Evolutionary conservation across 108 stramenopile genomes (phyloP).

Genomic region (Halocafeteria seosinensis): DNA sequence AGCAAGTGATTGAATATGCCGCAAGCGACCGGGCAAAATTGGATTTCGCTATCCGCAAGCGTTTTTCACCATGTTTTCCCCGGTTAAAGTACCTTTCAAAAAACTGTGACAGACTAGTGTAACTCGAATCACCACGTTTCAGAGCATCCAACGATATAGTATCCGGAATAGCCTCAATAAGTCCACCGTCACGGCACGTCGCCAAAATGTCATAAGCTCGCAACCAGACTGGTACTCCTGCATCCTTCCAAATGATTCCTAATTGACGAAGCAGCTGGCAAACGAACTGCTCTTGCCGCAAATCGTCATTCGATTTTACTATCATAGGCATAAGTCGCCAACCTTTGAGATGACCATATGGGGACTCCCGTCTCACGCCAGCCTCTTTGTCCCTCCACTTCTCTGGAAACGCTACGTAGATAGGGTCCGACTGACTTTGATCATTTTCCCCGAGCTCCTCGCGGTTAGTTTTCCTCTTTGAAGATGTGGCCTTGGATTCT

Average conservation of each 20-base stretch:
- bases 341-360: conserved; percentile 47
- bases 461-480: too few species aligned
- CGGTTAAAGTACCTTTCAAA: conserved; percentile 58
- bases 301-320: conserved; percentile 58
- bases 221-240: conserved; percentile 62
- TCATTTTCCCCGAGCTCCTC: neutral
- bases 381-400: conserved; percentile 76
- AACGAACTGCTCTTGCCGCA: conserved; percentile 50
- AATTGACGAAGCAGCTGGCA: conserved; percentile 78
- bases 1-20: conserved; percentile 83
- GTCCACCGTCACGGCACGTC: conserved; percentile 63
- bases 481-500: too few species aligned
- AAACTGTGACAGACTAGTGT: conserved; percentile 56
- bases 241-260: conserved; percentile 67
- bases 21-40: conserved; percentile 48
- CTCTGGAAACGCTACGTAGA: conserved; percentile 71
- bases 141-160: conserved; percentile 71
- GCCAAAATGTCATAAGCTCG: conserved; percentile 79
- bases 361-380: conserved; percentile 53
- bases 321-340: conserved; percentile 69
- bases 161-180: conserved; percentile 90
- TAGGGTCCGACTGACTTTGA: neutral
- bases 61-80: neutral
- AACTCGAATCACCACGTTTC: conserved; percentile 58
- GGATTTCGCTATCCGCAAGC: conserved; percentile 10